Conservation (phyloP, 179 eudicot genomes). For the Silene vulgaris region DNA sequence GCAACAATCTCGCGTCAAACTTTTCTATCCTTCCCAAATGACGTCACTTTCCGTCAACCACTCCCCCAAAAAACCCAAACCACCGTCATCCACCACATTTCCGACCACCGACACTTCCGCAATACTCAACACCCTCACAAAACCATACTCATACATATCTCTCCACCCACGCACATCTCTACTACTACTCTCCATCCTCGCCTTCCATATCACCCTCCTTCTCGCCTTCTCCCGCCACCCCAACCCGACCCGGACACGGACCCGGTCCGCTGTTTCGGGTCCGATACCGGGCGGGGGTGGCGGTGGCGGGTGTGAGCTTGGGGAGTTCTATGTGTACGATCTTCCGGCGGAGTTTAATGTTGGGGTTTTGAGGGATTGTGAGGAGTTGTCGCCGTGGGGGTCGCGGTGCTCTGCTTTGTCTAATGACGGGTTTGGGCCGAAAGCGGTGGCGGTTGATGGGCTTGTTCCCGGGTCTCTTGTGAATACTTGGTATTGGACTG, state of each 20-base stretch:
- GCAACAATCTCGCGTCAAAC: not conserved
- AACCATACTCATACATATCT: not conserved
- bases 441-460: constrained; percentile 29
- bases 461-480: constrained; percentile 39
- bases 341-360: constrained; percentile 53
- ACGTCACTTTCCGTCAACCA: no score
- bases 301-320: constrained; percentile 29
- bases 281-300: no score
- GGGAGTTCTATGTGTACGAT: constrained; percentile 55
- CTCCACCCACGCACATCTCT: constrained; percentile 55
- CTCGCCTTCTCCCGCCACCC: constrained; percentile 37
- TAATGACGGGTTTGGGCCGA: constrained; percentile 56
- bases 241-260: not conserved
- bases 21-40: no score
- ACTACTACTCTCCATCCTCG: constrained; percentile 48
- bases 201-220: constrained; percentile 58
- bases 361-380: constrained; percentile 47
- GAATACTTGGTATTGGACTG: constrained; percentile 67
- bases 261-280: not conserved
- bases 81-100: no score
- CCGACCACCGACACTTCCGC: no score
- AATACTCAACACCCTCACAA: no score
- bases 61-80: no score
- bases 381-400: constrained; percentile 50
- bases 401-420: constrained; percentile 55